Percentiles rank a stretch among this genome's conserved stretches.
phyloP scores from a whole-genome alignment of 306 rosid genomes.

The Psophocarpus tetragonolobus region DNA sequence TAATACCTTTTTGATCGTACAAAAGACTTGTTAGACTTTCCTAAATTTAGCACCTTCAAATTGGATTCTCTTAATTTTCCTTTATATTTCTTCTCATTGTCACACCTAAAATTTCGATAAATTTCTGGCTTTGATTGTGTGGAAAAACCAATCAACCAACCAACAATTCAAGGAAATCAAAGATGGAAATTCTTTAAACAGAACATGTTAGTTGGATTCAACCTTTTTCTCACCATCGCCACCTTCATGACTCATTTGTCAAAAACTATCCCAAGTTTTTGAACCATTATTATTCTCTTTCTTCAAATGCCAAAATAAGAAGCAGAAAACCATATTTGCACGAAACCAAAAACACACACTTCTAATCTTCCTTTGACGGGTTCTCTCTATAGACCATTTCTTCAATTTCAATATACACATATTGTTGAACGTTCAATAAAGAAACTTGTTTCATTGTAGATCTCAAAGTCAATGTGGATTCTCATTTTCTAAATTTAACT shows the following conservation, averaged over 20 bases:
- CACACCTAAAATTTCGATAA: slow-evolving; percentile 57
- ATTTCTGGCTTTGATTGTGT: slow-evolving; percentile 51
- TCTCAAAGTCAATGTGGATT: slow-evolving; percentile 34
- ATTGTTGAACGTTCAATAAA: slow-evolving; percentile 28
- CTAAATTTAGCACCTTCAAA: slow-evolving; percentile 29
- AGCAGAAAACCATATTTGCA: background rate
- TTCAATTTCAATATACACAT: slow-evolving; percentile 20
- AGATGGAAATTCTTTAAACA: slow-evolving; percentile 50
- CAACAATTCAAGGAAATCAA: slow-evolving; percentile 47
- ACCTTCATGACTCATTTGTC: slow-evolving; percentile 49
- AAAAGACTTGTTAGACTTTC: slow-evolving; percentile 16
- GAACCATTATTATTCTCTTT: slow-evolving; percentile 39
- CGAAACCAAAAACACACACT: background rate
- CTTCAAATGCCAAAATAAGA: slow-evolving; percentile 29
- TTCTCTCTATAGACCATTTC: slow-evolving; percentile 23
- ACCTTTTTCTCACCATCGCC: slow-evolving; percentile 44
- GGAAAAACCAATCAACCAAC: slow-evolving; percentile 35
- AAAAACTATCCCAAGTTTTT: slow-evolving; percentile 48
- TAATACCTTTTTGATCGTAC: slow-evolving; percentile 1
- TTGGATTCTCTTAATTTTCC: background rate
- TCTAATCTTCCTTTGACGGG: slow-evolving; percentile 27
- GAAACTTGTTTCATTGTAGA: slow-evolving; percentile 11
- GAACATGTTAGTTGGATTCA: slow-evolving; percentile 40
- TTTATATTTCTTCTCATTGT: slow-evolving; percentile 22
- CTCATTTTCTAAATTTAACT: slow-evolving; percentile 18